These are phyloP conservation scores for Fusarium nodosum DNA, from an alignment of 2,329 filamentous ascomycete species.

Conservation along the genomic window DNA sequence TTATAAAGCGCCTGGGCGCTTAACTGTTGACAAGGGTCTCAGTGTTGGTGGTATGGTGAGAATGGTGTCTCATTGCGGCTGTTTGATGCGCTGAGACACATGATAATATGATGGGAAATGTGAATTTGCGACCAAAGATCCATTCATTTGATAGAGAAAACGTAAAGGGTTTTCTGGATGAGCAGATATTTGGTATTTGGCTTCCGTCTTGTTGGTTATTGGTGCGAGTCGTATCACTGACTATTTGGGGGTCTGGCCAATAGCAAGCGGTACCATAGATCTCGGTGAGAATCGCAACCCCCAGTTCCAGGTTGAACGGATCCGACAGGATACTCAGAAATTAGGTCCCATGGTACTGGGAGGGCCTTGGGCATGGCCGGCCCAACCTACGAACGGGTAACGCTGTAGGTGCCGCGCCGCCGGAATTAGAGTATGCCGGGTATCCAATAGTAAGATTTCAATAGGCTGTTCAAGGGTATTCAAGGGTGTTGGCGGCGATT, in stretches of 20 bases:
- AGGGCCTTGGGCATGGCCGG: conserved; percentile 33
- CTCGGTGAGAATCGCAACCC: conserved; percentile 43
- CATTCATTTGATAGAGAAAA: conserved; percentile 7
- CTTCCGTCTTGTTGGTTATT: conserved; percentile 6
- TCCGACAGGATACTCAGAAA: conserved; percentile 32
- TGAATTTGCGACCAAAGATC: conserved; percentile 1
- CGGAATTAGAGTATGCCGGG: conserved; percentile 26
- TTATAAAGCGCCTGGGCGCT: conserved; percentile 51
- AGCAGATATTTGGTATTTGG: neutral
- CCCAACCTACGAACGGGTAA: conserved; percentile 16
- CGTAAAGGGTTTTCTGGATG: neutral
- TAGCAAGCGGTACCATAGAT: conserved; percentile 44
- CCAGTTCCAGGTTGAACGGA: conserved; percentile 20
- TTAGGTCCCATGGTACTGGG: conserved; percentile 37
- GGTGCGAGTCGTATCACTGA: conserved; percentile 11
- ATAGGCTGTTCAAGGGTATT: conserved; percentile 13
- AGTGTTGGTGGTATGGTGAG: conserved; percentile 25
- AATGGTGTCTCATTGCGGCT: conserved; percentile 30
- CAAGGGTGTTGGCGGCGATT: conserved; percentile 8
- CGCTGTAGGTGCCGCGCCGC: conserved; percentile 27
- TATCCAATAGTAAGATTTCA: conserved; percentile 24
- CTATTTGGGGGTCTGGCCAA: conserved; percentile 31
- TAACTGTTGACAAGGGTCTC: conserved; percentile 30
- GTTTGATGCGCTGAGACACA: conserved; percentile 24
- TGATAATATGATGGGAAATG: conserved; percentile 19